Conservation (phyloP, 495 filamentous ascomycete species). For the Cenococcum geophilum region DNA sequence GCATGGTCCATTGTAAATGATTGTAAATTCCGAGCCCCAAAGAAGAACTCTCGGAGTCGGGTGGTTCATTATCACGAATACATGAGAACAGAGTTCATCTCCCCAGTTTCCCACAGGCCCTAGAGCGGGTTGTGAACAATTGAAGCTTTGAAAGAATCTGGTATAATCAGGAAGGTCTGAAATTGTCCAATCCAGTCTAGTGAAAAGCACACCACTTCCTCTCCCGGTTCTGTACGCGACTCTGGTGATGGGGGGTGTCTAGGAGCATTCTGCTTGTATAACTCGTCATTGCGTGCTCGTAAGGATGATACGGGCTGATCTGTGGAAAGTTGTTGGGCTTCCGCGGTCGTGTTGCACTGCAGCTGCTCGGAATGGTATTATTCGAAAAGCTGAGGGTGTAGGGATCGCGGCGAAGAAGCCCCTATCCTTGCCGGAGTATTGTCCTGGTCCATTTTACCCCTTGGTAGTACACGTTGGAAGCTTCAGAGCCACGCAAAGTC, state of each 20-base stretch:
- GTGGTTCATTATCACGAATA: slow-evolving; percentile 12
- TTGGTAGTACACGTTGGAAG: background rate
- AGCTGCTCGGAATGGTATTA: too few relatives aligned
- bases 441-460: background rate
- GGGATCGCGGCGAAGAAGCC: background rate
- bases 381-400: background rate
- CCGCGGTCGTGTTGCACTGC: background rate
- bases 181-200: slow-evolving; percentile 14
- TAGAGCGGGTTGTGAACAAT: slow-evolving; percentile 16
- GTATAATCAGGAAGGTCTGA: slow-evolving; percentile 6
- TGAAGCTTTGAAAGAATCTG: slow-evolving; percentile 4
- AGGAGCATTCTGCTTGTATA: background rate
- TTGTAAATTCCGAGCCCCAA: slow-evolving; percentile 11
- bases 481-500: background rate
- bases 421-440: background rate
- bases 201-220: background rate
- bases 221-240: background rate
- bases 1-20: slow-evolving; percentile 16
- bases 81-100: slow-evolving; percentile 1
- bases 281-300: background rate
- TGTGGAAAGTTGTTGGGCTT: background rate
- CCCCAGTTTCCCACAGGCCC: slow-evolving; percentile 16
- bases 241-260: background rate
- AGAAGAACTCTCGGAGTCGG: slow-evolving; percentile 7
- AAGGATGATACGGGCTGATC: background rate